Evolutionary conservation across 2,329 filamentous ascomycete species (phyloP), one percentile per base, ranked within the genome.

Genomic region (Fusarium chuoi): DNA sequence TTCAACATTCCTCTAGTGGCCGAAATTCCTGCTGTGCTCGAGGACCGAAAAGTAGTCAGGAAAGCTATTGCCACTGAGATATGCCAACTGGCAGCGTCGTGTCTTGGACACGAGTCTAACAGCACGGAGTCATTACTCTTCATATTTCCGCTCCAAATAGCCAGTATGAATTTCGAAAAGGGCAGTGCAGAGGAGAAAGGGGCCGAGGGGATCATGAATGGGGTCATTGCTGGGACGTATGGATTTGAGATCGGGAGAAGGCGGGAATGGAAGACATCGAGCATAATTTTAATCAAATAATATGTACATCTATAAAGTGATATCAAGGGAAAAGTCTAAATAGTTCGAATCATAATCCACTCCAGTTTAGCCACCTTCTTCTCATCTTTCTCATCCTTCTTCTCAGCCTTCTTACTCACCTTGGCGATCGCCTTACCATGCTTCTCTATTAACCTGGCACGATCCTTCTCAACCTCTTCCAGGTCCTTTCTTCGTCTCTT

Each of bases 161-260:
- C 68, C 0, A 67, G 48, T 18, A 71, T 70, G 54, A 71, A 71
- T 33, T 48, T 70, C 4, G 33, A 42, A 2, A 20, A 3, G 3
- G 67, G 54, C 2, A 67, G 67, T 6, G 11, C 12, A 3, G 68
- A 71, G 24, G 61, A 66, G 24, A 71, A n/a, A 7, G 14, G 36
- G 9, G 67, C 67, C 4, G 67, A 70, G 6, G 24, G 42, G 15
- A 35, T 61, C n/a, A 71, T 70, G 68, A 71, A 66, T 6, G 38
- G 39, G 5, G 52, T 60, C 20, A 70, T 70, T 51, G 68, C 68
- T 24, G 68, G 54, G 6, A 56, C 22, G 0, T 44, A 70, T 51
- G 67, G 67, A 1, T 71, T 71, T 33, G 68, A 70, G 54, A 71
- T 70, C 13, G 68, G 68, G 14, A 70, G 67, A 26, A 41, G 42